Conservation (phyloP, 2,329 filamentous ascomycete genomes). For the Colletotrichum sp. region DNA sequence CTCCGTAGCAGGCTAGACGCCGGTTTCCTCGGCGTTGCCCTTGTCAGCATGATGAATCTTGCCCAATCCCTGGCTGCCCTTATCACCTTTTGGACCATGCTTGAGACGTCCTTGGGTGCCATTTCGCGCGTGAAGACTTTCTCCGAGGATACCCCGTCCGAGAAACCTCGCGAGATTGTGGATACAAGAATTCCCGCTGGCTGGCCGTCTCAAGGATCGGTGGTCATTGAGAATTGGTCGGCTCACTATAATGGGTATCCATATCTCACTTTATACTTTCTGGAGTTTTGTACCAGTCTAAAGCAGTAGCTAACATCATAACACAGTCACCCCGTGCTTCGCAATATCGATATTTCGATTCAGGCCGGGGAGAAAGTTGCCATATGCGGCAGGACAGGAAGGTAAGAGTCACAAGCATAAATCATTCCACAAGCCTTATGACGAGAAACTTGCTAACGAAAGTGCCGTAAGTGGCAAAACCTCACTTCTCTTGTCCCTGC, state of each 20-base stretch:
- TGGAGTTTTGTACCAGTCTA: conserved; percentile 13
- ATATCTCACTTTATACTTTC: conserved; percentile 24
- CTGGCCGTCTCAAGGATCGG: conserved; percentile 34
- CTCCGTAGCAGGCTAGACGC: not conserved
- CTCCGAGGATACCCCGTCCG: conserved; percentile 31
- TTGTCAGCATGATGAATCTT: conserved; percentile 33
- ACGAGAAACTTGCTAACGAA: conserved; percentile 45
- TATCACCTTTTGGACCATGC: conserved; percentile 32
- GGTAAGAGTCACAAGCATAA: not conserved
- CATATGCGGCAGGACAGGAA: conserved; percentile 42
- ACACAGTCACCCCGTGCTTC: conserved; percentile 16
- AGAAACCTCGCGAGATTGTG: conserved; percentile 24
- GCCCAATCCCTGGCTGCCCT: conserved; percentile 31
- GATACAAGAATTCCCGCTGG: conserved; percentile 32
- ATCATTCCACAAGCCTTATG: not conserved
- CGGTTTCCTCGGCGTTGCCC: conserved; percentile 24
- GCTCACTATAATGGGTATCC: not conserved
- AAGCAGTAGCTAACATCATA: not conserved
- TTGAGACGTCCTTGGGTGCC: conserved; percentile 30
- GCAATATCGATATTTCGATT: conserved; percentile 22
- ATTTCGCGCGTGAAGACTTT: conserved; percentile 30
- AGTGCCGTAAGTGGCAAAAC: conserved; percentile 36
- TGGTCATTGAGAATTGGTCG: conserved; percentile 29
- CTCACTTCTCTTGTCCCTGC: conserved; percentile 43
- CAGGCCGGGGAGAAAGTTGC: conserved; percentile 49